A percentile compares a stretch with the other conserved stretches of the same genome.
phyloP scores from a whole-genome alignment of 148 eudicot genomes.

The Rhododendron mucronatum region DNA sequence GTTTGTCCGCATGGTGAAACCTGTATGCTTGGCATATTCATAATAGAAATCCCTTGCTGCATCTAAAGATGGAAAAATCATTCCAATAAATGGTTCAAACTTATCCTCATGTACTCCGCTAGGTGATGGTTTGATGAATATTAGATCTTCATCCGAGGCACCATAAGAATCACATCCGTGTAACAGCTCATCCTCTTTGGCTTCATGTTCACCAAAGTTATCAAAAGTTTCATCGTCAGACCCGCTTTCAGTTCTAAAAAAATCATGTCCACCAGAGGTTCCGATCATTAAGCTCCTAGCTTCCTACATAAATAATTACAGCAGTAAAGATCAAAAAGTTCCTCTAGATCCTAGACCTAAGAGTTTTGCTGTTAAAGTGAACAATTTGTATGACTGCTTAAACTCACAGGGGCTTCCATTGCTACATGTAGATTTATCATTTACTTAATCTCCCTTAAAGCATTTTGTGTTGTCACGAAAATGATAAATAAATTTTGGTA shows the following conservation, averaged over 20 bases:
- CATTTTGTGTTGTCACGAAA: too few relatives aligned
- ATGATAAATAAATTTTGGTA: too few relatives aligned
- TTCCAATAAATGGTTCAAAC: neutral
- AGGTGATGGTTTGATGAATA: neutral
- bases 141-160: neutral
- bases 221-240: neutral
- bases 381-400: neutral
- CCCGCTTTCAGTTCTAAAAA: neutral
- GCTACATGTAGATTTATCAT: neutral
- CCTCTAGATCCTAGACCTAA: neutral
- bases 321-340: neutral
- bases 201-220: neutral
- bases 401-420: neutral
- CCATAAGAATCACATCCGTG: neutral
- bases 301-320: constrained; percentile 2
- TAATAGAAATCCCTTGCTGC: constrained; percentile 6
- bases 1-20: constrained; percentile 6
- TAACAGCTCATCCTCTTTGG: constrained; percentile 6
- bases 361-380: neutral
- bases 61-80: constrained; percentile 5
- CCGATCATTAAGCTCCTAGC: neutral
- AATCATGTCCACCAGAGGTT: neutral
- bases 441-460: too few relatives aligned
- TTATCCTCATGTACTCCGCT: neutral
- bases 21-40: constrained; percentile 7